These are phyloP conservation scores for Cladobotryum mycophilum DNA, from an alignment of 2,329 filamentous ascomycete species.

Conservation along the genomic window DNA sequence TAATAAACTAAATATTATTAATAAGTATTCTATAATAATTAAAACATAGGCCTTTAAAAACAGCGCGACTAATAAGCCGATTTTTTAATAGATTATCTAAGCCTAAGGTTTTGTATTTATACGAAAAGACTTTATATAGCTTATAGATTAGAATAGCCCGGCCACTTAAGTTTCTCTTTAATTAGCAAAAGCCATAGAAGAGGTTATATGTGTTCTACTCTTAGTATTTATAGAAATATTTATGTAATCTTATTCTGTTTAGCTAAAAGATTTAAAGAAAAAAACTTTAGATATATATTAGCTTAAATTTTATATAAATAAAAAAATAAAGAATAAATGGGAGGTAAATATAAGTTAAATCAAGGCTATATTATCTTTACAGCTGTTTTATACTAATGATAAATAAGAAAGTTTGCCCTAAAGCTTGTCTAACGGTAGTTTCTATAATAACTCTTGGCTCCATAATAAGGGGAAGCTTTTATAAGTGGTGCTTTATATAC, in stretches of 20 bases:
- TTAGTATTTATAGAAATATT: slow-evolving; percentile 2
- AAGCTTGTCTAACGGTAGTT: background rate
- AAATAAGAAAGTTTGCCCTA: background rate
- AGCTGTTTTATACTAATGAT: slow-evolving; percentile 19
- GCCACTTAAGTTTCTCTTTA: slow-evolving; percentile 4
- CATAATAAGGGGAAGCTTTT: background rate
- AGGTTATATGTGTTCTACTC: background rate
- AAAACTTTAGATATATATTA: too few species aligned
- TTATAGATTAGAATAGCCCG: background rate
- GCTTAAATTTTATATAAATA: background rate
- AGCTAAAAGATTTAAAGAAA: too few species aligned
- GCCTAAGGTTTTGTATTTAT: background rate
- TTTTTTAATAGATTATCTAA: too few species aligned
- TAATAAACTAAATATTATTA: too few species aligned
- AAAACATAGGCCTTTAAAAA: too few species aligned
- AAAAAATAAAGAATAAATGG: slow-evolving; percentile 12
- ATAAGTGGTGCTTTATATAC: background rate
- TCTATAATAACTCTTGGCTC: background rate
- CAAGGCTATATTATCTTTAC: slow-evolving; percentile 25
- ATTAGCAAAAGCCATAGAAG: slow-evolving; percentile 17
- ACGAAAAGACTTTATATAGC: rapidly evolving
- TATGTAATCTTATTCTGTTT: too few species aligned
- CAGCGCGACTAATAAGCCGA: too few species aligned
- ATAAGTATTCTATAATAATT: too few species aligned
- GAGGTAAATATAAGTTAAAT: slow-evolving; percentile 16